Evolutionary conservation across 805 yeast species (phyloP).

Genomic region (Isabelozyma heimii): DNA sequence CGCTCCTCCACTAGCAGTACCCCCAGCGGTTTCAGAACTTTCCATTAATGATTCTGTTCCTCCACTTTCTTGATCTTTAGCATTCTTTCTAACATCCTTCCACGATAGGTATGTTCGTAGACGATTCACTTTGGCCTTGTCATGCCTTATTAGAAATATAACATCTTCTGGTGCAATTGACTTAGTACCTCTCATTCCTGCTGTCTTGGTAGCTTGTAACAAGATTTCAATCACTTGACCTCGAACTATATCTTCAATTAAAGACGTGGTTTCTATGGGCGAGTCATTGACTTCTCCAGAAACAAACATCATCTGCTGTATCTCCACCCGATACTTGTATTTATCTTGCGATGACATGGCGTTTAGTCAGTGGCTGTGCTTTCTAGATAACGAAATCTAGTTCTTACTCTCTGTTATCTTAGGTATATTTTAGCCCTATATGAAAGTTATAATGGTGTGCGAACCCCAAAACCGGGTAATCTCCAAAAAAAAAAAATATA

Average conservation of each 20-base stretch:
- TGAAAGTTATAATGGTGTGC: background rate
- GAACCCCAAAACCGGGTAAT: background rate
- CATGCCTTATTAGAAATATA: conserved; percentile 88
- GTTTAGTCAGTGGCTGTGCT: background rate
- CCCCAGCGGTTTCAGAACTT: conserved; percentile 48
- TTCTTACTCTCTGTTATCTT: too few species aligned
- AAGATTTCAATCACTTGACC: conserved; percentile 90
- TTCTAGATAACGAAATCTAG: too few species aligned
- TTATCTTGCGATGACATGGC: conserved; percentile 27
- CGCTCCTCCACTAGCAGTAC: conserved; percentile 31
- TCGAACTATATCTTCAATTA: conserved; percentile 91
- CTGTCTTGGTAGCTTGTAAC: conserved; percentile 73
- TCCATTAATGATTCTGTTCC: conserved; percentile 50
- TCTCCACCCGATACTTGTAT: conserved; percentile 83
- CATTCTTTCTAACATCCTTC: conserved; percentile 92
- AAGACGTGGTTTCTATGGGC: conserved; percentile 85
- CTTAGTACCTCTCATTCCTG: conserved; percentile 75
- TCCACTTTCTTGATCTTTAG: conserved; percentile 56
- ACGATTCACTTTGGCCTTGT: conserved; percentile 89
- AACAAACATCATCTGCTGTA: conserved; percentile 98
- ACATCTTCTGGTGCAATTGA: conserved; percentile 90
- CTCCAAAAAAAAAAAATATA: background rate
- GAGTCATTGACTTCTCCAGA: conserved; percentile 94
- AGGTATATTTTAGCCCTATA: background rate
- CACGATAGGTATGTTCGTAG: conserved; percentile 88